These are phyloP conservation scores for Trichophyton verrucosum DNA, from an alignment of 2,329 filamentous ascomycete genomes.

Conservation along the genomic window DNA sequence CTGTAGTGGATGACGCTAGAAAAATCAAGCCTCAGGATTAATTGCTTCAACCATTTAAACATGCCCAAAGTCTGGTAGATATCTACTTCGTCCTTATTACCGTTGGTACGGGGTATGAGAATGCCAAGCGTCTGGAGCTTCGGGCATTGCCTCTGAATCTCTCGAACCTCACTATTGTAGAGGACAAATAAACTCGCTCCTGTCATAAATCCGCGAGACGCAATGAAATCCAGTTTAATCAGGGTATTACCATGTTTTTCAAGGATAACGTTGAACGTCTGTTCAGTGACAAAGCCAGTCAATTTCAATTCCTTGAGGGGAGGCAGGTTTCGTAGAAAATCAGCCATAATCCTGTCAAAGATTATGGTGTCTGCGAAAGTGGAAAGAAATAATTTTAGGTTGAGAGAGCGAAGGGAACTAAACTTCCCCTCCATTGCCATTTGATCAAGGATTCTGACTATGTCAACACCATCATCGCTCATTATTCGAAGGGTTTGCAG, in stretches of 20 bases:
- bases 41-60: neutral
- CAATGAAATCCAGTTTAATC: neutral
- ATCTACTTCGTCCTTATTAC: neutral
- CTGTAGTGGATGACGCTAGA: neutral
- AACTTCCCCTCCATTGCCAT: neutral
- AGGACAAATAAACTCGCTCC: neutral
- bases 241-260: neutral
- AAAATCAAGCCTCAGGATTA: neutral
- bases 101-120: neutral
- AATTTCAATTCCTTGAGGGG: neutral
- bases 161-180: neutral
- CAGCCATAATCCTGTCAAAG: neutral
- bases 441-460: neutral
- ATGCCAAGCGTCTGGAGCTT: neutral
- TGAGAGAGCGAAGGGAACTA: neutral
- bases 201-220: neutral
- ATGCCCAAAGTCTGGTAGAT: neutral
- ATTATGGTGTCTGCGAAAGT: neutral
- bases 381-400: neutral
- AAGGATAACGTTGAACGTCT: neutral
- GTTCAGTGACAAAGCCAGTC: neutral
- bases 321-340: neutral
- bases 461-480: too few species aligned
- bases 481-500: neutral
- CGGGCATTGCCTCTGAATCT: neutral